Percentiles rank a stretch among this genome's conserved stretches.
phyloP scores from a whole-genome alignment of 345 rosid species.

The Reutealis trisperma region DNA sequence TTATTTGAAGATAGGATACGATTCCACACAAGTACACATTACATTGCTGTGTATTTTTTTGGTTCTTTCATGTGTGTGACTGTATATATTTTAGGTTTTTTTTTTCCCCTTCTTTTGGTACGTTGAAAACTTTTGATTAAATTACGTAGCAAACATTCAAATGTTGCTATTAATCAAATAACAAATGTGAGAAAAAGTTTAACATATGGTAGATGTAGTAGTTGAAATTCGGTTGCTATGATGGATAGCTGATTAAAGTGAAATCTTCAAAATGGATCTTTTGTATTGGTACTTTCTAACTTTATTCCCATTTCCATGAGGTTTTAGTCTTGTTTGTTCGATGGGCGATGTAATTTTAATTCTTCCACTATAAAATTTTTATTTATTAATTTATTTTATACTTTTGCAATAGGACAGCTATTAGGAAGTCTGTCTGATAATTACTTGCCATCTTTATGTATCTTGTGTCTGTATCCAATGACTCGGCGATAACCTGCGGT shows the following conservation, averaged over 20 bases:
- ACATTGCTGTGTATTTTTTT: background rate
- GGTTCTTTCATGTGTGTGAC: background rate
- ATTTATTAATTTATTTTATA: background rate
- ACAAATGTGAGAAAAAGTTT: background rate
- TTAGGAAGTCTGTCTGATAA: background rate
- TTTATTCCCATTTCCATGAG: background rate
- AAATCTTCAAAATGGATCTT: background rate
- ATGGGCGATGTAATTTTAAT: background rate
- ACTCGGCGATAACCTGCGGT: too few relatives aligned
- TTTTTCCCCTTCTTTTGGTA: too few relatives aligned
- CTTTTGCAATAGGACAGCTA: background rate
- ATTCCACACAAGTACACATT: background rate
- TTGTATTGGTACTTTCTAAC: background rate
- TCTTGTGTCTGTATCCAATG: background rate
- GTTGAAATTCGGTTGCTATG: background rate
- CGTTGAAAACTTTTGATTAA: too few relatives aligned
- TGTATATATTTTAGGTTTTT: background rate
- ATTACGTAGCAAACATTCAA: too few relatives aligned
- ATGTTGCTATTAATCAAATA: too few relatives aligned
- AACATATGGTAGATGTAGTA: background rate
- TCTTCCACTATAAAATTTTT: background rate
- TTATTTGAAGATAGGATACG: background rate
- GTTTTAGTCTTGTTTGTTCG: background rate
- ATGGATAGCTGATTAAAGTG: background rate
- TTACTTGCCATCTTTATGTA: background rate